Percentiles rank a stretch among this genome's conserved stretches.
Conservation (phyloP, 1,139 yeast species). For the Zygosaccharomyces pseudobailii region DNA sequence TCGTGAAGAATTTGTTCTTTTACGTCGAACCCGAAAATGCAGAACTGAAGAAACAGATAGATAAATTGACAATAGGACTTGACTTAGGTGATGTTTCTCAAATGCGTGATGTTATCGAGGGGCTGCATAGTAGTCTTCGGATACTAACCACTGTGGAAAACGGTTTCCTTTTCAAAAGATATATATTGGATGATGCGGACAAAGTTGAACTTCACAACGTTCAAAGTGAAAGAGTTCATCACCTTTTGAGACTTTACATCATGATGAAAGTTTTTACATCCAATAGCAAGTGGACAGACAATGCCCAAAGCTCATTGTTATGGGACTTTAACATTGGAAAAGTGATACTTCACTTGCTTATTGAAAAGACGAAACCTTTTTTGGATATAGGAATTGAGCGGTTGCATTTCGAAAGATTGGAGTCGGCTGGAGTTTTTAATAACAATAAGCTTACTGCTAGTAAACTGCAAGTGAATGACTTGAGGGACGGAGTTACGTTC, state of each 20-base stretch:
- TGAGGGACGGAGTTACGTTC: constrained; percentile 54
- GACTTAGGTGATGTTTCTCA: constrained; percentile 60
- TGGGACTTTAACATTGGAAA: constrained; percentile 72
- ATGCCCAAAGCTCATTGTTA: constrained; percentile 29
- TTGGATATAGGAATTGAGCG: constrained; percentile 67
- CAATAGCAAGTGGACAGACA: constrained; percentile 27
- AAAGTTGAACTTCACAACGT: constrained; percentile 33
- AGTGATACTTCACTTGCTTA: constrained; percentile 66
- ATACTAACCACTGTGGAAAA: constrained; percentile 44
- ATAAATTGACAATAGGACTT: constrained; percentile 62
- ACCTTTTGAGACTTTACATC: constrained; percentile 31
- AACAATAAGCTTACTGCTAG: constrained; percentile 54
- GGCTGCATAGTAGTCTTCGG: constrained; percentile 54
- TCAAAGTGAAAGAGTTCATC: constrained; percentile 29
- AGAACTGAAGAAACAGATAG: constrained; percentile 53
- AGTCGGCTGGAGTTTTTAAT: constrained; percentile 60
- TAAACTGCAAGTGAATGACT: constrained; percentile 66
- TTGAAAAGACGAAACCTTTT: constrained; percentile 57
- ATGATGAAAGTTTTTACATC: constrained; percentile 34
- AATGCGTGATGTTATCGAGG: constrained; percentile 48
- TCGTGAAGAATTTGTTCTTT: constrained; percentile 60
- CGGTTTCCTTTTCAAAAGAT: constrained; percentile 32
- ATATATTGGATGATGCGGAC: constrained; percentile 34
- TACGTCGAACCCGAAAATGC: constrained; percentile 61
- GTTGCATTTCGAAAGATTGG: constrained; percentile 56